A percentile compares a stretch with the other conserved stretches of the same genome.
These are phyloP conservation scores for Malassezia psittaci DNA, from an alignment of 1,284 basidiomycete species.

Conservation along the genomic window DNA sequence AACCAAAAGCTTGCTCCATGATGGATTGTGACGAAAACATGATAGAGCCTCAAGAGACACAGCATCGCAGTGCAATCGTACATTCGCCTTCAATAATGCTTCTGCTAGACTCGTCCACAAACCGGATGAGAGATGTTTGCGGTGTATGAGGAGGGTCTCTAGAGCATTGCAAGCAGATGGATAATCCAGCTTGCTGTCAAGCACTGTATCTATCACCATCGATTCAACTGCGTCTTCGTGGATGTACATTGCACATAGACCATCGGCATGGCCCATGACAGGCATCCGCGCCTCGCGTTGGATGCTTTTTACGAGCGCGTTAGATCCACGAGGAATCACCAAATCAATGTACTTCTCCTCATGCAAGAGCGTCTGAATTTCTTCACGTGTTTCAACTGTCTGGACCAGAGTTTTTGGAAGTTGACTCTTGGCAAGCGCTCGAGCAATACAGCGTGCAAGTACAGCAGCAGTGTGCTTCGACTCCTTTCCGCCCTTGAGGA, in stretches of 20 bases:
- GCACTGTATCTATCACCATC: slow-evolving; percentile 68
- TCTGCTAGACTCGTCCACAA: slow-evolving; percentile 71
- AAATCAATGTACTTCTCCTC: slow-evolving; percentile 89
- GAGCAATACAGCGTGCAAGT: slow-evolving; percentile 56
- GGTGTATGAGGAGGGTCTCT: slow-evolving; percentile 81
- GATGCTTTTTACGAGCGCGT: slow-evolving; percentile 75
- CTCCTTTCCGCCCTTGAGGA: slow-evolving; percentile 45
- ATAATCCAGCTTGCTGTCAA: slow-evolving; percentile 94
- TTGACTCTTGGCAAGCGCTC: slow-evolving; percentile 57
- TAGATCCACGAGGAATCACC: slow-evolving; percentile 91
- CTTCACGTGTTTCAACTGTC: slow-evolving; percentile 79
- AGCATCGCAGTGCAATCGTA: slow-evolving; percentile 70
- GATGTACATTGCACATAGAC: slow-evolving; percentile 77
- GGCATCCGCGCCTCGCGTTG: slow-evolving; percentile 84
- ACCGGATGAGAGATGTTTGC: slow-evolving; percentile 43
- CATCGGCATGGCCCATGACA: slow-evolving; percentile 98
- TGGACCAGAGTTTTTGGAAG: slow-evolving; percentile 77
- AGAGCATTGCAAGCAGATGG: slow-evolving; percentile 90
- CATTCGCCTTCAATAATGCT: slow-evolving; percentile 60
- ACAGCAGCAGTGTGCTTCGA: slow-evolving; percentile 25
- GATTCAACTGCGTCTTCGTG: slow-evolving; percentile 68
- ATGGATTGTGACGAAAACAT: neutral
- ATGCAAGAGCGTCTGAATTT: slow-evolving; percentile 73
- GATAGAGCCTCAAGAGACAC: slow-evolving; percentile 16
- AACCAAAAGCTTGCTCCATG: slow-evolving; percentile 22